Evolutionary conservation across 495 filamentous ascomycete species (phyloP).

Genomic region (Neurospora sp.): DNA sequence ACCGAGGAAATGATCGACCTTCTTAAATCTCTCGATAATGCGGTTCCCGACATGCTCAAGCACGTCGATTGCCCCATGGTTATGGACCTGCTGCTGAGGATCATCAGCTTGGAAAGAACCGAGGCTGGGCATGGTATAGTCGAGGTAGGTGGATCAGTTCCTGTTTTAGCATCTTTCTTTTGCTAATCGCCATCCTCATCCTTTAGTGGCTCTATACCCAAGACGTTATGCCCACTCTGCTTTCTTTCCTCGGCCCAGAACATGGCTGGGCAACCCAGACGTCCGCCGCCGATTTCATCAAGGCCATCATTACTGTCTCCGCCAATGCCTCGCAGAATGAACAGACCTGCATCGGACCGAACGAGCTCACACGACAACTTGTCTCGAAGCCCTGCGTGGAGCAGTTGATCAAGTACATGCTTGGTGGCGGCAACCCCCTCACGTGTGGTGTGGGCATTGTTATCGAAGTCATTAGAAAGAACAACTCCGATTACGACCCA

Average conservation of each 20-base stretch:
- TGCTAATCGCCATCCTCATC: slow-evolving; percentile 2
- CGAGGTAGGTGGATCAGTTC: slow-evolving; percentile 53
- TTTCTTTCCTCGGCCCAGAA: slow-evolving; percentile 78
- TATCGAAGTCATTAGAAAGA: slow-evolving; percentile 98
- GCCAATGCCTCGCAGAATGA: slow-evolving; percentile 97
- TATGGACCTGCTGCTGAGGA: slow-evolving; percentile 95
- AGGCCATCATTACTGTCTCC: slow-evolving; percentile 97
- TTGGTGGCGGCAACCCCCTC: slow-evolving; percentile 84
- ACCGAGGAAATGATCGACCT: slow-evolving; percentile 91
- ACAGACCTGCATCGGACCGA: slow-evolving; percentile 94
- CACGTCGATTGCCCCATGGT: slow-evolving; percentile 98
- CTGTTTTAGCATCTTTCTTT: slow-evolving; percentile 4
- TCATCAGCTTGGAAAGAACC: slow-evolving; percentile 90
- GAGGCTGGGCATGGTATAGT: slow-evolving; percentile 89
- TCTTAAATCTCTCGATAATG: slow-evolving; percentile 69
- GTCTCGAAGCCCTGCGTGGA: slow-evolving; percentile 83
- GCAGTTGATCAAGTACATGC: slow-evolving; percentile 78
- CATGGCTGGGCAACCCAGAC: slow-evolving; percentile 83
- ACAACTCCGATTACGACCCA: slow-evolving; percentile 97
- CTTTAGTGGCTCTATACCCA: slow-evolving; percentile 84
- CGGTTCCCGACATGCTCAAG: slow-evolving; percentile 74
- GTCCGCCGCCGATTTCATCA: slow-evolving; percentile 94
- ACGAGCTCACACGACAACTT: slow-evolving; percentile 89
- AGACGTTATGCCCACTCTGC: slow-evolving; percentile 76
- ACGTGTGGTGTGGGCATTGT: slow-evolving; percentile 96